Percentiles rank a stretch among this genome's conserved stretches.
Conservation (phyloP, 202 grass and related monocot genomes). For the Cymbopogon flexuosus region DNA sequence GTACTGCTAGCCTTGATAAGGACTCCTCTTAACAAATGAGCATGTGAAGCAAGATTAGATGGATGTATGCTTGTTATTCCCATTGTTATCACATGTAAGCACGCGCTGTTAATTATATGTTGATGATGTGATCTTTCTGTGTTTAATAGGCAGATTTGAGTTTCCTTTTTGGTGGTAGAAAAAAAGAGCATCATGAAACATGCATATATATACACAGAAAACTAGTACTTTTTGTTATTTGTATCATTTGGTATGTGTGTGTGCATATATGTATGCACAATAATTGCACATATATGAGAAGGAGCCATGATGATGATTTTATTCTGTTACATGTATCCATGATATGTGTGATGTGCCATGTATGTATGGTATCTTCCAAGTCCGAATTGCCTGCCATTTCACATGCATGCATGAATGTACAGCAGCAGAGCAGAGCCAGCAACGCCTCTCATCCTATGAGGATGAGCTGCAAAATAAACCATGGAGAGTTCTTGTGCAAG, state of each 20-base stretch:
- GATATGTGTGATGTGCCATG: neutral
- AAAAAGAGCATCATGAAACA: neutral
- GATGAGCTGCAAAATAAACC: neutral
- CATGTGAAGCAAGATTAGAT: neutral
- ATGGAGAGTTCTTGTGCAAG: neutral
- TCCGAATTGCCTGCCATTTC: conserved; percentile 41
- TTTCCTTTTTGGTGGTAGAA: conserved; percentile 2
- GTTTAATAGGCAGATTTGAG: neutral
- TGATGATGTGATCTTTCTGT: neutral
- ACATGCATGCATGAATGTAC: conserved; percentile 14
- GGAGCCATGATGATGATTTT: neutral
- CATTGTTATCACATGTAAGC: conserved; percentile 28
- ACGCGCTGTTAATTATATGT: neutral
- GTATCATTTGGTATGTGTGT: neutral
- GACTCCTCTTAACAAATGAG: neutral
- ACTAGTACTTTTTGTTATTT: neutral
- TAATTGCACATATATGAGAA: neutral
- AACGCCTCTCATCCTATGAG: neutral
- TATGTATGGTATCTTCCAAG: neutral
- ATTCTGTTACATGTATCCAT: conserved; percentile 12
- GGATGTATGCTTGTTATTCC: neutral
- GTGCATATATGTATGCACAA: neutral
- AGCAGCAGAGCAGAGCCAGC: neutral
- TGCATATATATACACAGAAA: neutral
- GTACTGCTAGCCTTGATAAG: neutral